A percentile compares a stretch with the other conserved stretches of the same genome.
phyloP scores from a whole-genome alignment of 1,284 basidiomycete genomes.

The Marasmius fiardii region DNA sequence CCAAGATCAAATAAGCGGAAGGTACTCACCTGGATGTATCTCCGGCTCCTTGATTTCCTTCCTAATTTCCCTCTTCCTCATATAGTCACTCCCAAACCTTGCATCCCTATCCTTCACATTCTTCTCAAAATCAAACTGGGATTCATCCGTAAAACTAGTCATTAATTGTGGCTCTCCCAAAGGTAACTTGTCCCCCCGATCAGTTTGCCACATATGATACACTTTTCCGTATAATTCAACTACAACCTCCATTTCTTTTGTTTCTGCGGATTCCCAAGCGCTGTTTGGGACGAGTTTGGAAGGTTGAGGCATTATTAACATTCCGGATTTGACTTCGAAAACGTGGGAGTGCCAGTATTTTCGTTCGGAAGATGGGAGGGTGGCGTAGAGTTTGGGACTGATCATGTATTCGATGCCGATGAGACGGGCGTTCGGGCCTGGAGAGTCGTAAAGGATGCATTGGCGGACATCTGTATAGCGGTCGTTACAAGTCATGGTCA shows the following conservation, averaged over 20 bases:
- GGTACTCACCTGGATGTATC: neutral
- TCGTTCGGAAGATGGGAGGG: conserved; percentile 42
- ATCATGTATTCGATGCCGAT: conserved; percentile 55
- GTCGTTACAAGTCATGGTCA: too few species aligned
- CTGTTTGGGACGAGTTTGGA: neutral
- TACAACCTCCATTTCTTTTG: conserved; percentile 21
- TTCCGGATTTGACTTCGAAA: conserved; percentile 32
- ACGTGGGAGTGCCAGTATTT: conserved; percentile 50
- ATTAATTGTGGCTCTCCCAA: conserved; percentile 18
- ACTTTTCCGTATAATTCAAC: conserved; percentile 20
- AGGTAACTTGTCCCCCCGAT: conserved; percentile 16
- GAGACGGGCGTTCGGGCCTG: conserved; percentile 38
- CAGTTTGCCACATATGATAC: conserved; percentile 21
- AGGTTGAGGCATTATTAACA: conserved; percentile 17
- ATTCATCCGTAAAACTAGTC: conserved; percentile 19
- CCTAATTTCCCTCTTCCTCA: conserved; percentile 10
- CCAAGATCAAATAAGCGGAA: neutral
- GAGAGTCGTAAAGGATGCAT: conserved; percentile 46
- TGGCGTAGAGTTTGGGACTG: conserved; percentile 38
- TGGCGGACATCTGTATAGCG: conserved; percentile 14
- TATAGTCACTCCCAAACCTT: conserved; percentile 10
- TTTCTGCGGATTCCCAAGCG: conserved; percentile 19
- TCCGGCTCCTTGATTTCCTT: neutral
- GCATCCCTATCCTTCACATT: conserved; percentile 11
- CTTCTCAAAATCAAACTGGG: conserved; percentile 14